Evolutionary conservation across 2,329 filamentous ascomycete genomes (phyloP).

Genomic region (Gyromitra esculenta): DNA sequence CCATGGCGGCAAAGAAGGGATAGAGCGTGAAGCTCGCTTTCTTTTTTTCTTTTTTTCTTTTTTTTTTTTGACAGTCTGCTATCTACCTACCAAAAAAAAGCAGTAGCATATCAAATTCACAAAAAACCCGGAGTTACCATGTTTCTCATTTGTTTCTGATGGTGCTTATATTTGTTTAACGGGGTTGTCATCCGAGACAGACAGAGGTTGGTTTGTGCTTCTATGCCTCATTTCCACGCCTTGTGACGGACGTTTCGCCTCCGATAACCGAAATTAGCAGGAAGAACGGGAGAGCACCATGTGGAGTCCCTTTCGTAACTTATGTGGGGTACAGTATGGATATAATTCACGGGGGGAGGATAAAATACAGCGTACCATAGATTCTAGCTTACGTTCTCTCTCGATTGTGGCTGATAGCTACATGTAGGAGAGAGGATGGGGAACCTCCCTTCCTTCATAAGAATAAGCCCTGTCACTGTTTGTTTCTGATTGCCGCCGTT

Average conservation of each 20-base stretch:
- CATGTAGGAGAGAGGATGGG: neutral
- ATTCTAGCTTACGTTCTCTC: neutral
- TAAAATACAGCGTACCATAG: neutral
- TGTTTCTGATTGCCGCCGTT: slow-evolving; percentile 23
- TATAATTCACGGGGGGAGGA: neutral
- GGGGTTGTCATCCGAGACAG: slow-evolving; percentile 20
- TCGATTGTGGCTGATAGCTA: slow-evolving; percentile 9
- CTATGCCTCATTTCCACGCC: slow-evolving; percentile 40
- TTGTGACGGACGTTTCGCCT: slow-evolving; percentile 32
- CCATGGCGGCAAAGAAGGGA: neutral
- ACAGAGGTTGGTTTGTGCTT: slow-evolving; percentile 13
- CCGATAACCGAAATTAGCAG: slow-evolving; percentile 38
- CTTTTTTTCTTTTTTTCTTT: slow-evolving; percentile 6
- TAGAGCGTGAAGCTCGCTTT: neutral
- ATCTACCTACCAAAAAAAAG: neutral
- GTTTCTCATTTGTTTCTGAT: slow-evolving; percentile 4
- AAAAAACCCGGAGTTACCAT: neutral
- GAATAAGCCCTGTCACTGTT: slow-evolving; percentile 8
- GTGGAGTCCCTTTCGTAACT: neutral
- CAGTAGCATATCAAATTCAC: slow-evolving; percentile 10
- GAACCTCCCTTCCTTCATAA: slow-evolving; percentile 1
- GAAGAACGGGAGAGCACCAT: slow-evolving; percentile 20
- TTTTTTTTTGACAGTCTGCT: slow-evolving; percentile 25
- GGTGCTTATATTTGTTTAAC: neutral
- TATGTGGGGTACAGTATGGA: slow-evolving; percentile 23